phyloP scores from a whole-genome alignment of 129 eudicot genomes.

The Ambrosia trifida region DNA sequence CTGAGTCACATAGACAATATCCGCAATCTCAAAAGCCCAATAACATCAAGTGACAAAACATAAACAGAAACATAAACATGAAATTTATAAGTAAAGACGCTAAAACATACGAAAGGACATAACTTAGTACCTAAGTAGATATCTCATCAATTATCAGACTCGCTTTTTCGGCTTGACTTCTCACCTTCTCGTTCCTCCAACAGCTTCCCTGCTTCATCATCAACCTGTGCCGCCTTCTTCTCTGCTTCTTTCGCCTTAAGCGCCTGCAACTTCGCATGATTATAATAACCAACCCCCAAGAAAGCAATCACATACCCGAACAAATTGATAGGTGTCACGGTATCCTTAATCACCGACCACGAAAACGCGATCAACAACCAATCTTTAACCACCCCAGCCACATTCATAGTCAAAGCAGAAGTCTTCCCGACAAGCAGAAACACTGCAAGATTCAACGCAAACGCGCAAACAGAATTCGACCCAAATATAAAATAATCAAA shows the following conservation, averaged over 20 bases:
- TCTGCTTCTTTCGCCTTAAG: constrained; percentile 55
- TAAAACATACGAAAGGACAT: constrained; percentile 13
- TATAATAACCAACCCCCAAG: constrained; percentile 55
- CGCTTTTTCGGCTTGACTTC: constrained; percentile 19
- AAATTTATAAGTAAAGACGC: not conserved
- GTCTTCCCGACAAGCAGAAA: constrained; percentile 58
- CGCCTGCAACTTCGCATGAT: constrained; percentile 46
- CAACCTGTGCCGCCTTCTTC: constrained; percentile 37
- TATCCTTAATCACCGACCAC: constrained; percentile 69
- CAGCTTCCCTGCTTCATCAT: constrained; percentile 46
- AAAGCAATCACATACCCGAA: constrained; percentile 57
- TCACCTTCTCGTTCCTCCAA: constrained; percentile 42
- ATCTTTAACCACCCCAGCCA: constrained; percentile 57
- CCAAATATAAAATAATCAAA: constrained; percentile 47
- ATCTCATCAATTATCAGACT: constrained; percentile 31
- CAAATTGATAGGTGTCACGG: constrained; percentile 50
- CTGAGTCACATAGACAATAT: constrained; percentile 14
- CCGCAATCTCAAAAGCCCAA: constrained; percentile 22
- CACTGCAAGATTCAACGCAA: constrained; percentile 49
- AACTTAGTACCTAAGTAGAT: constrained; percentile 19
- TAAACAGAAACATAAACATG: constrained; percentile 4
- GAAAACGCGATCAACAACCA: constrained; percentile 66
- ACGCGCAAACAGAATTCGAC: constrained; percentile 48
- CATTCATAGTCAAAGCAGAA: constrained; percentile 57
- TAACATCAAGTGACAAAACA: constrained; percentile 18